Evolutionary conservation across 805 yeast genomes (phyloP).

Genomic region (Scheffersomyces ergatensis): DNA sequence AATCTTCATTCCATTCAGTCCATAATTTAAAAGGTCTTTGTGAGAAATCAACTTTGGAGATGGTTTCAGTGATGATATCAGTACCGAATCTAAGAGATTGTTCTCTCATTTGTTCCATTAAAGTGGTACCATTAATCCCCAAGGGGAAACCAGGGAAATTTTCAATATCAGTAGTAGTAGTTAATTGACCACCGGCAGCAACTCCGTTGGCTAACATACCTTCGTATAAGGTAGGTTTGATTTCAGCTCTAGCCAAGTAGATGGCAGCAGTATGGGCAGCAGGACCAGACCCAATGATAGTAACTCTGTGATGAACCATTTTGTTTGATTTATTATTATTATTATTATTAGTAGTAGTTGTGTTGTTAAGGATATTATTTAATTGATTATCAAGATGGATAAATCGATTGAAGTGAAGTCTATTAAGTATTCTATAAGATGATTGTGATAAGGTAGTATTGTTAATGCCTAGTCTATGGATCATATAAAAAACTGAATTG

Average conservation of each 20-base stretch:
- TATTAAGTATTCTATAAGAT: no score
- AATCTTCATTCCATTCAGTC: slow-evolving; percentile 94
- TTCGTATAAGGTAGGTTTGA: slow-evolving; percentile 89
- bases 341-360: not conserved
- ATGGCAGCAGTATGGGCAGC: slow-evolving; percentile 99
- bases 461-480: no score
- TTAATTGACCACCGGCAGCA: slow-evolving; percentile 98
- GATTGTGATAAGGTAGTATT: no score
- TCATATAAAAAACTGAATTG: no score
- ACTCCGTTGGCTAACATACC: slow-evolving; percentile 97
- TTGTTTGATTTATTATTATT: slow-evolving; percentile 17
- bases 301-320: slow-evolving; percentile 83
- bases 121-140: slow-evolving; percentile 80
- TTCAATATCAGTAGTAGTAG: slow-evolving; percentile 98
- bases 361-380: no score
- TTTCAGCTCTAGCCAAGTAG: slow-evolving; percentile 94
- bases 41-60: slow-evolving; percentile 87
- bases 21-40: slow-evolving; percentile 92
- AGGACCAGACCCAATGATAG: slow-evolving; percentile 95
- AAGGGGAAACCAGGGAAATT: slow-evolving; percentile 99
- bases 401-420: no score
- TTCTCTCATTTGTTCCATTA: slow-evolving; percentile 92
- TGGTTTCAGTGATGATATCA: slow-evolving; percentile 90
- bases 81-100: slow-evolving; percentile 91
- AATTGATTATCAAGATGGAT: no score